These are phyloP conservation scores for Phytophthora foliorum DNA, from an alignment of 352 stramenopile genomes.

Conservation along the genomic window DNA sequence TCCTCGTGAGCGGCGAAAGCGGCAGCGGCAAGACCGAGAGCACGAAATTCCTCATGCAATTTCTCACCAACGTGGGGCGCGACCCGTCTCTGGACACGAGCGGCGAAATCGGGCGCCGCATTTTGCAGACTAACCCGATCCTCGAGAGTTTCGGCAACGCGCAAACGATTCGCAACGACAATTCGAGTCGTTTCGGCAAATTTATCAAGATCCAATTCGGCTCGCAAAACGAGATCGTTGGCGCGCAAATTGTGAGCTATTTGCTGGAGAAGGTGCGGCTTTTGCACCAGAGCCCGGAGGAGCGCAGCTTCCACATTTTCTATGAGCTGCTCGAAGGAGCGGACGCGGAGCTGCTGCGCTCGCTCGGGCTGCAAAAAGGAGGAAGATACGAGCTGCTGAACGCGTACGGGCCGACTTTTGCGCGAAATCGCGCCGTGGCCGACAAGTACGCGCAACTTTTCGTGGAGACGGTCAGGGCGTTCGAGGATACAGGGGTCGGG, in stretches of 20 bases:
- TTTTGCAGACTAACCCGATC: conserved; percentile 97
- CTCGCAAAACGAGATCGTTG: conserved; percentile 83
- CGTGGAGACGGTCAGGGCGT: conserved; percentile 73
- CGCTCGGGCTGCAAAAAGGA: conserved; percentile 67
- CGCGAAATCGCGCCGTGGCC: conserved; percentile 37
- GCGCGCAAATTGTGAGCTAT: conserved; percentile 96
- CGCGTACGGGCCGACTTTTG: conserved; percentile 73
- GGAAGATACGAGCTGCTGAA: conserved; percentile 92
- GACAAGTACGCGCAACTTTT: conserved; percentile 73
- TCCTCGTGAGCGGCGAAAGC: conserved; percentile 94
- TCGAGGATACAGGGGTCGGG: conserved; percentile 77
- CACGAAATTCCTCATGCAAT: conserved; percentile 97
- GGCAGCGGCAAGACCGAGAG: conserved; percentile 97
- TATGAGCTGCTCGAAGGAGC: conserved; percentile 94
- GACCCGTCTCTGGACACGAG: conserved; percentile 40
- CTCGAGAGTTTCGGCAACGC: conserved; percentile 98
- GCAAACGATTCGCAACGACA: conserved; percentile 97
- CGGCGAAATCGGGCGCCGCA: conserved; percentile 84
- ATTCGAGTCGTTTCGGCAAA: conserved; percentile 96
- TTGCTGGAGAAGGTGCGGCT: conserved; percentile 98
- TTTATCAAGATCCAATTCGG: conserved; percentile 97
- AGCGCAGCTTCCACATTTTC: conserved; percentile 97
- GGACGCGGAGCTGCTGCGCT: conserved; percentile 66
- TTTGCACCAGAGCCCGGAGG: conserved; percentile 92
- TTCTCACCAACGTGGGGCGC: conserved; percentile 91